phyloP scores from a whole-genome alignment of 2,329 filamentous ascomycete genomes.

The Cladophialophora psammophila region DNA sequence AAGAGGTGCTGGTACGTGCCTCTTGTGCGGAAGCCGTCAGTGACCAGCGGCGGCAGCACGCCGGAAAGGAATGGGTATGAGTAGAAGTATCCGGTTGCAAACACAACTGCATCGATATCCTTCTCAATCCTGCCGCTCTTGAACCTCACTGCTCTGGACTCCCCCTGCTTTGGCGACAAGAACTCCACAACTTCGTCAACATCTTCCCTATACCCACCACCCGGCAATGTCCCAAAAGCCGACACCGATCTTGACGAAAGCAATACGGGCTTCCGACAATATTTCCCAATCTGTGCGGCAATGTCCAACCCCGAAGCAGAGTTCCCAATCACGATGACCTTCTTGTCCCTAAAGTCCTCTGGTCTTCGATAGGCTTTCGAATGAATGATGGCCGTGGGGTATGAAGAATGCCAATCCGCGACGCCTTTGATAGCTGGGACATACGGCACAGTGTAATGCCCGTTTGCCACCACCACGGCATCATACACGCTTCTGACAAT shows the following conservation, averaged over 20 bases:
- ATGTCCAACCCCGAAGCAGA: constrained; percentile 87
- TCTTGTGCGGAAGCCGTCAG: constrained; percentile 72
- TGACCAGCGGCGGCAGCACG: constrained; percentile 57
- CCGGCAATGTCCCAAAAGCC: constrained; percentile 34
- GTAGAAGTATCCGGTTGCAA: constrained; percentile 90
- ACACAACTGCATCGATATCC: constrained; percentile 78
- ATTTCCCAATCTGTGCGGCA: constrained; percentile 72
- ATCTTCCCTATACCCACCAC: constrained; percentile 63
- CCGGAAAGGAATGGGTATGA: constrained; percentile 73
- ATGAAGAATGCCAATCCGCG: constrained; percentile 62
- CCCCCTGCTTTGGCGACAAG: constrained; percentile 55
- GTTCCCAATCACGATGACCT: constrained; percentile 84
- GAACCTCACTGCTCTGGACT: constrained; percentile 69
- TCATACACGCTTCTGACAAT: constrained; percentile 66
- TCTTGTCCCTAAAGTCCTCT: constrained; percentile 69
- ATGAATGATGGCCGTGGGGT: constrained; percentile 71
- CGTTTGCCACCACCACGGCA: constrained; percentile 76
- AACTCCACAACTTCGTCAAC: constrained; percentile 63
- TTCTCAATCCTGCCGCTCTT: constrained; percentile 69
- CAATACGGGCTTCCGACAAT: constrained; percentile 68
- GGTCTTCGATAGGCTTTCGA: constrained; percentile 81
- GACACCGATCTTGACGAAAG: constrained; percentile 65
- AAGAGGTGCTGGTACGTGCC: constrained; percentile 83
- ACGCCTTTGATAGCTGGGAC: constrained; percentile 70
- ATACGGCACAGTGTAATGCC: constrained; percentile 75